Conservation (phyloP, 2,329 filamentous ascomycete genomes). For the Anthostomella pinea region DNA sequence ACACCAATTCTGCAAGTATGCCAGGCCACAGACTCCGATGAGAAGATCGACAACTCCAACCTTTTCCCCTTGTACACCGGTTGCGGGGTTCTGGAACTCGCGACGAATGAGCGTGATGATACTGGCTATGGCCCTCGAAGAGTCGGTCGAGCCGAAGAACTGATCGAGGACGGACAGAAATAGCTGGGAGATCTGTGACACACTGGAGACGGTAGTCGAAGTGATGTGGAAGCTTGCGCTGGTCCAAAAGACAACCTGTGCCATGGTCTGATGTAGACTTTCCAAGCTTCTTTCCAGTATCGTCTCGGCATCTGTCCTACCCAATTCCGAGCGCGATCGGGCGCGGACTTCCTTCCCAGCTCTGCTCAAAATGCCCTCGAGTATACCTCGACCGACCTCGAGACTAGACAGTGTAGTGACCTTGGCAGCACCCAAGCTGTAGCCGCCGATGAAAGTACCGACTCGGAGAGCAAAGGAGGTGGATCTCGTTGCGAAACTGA, state of each 20-base stretch:
- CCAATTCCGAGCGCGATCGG: conserved; percentile 45
- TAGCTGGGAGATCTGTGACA: conserved; percentile 56
- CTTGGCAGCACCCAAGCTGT: conserved; percentile 51
- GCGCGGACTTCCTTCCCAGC: conserved; percentile 50
- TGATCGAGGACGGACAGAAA: conserved; percentile 59
- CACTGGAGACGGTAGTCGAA: conserved; percentile 50
- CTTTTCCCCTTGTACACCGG: conserved; percentile 55
- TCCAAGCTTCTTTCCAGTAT: conserved; percentile 56
- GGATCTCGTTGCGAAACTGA: conserved; percentile 60
- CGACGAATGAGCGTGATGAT: conserved; percentile 62
- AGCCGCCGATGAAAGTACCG: conserved; percentile 50
- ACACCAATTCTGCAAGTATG: conserved; percentile 59
- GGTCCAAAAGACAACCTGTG: conserved; percentile 59
- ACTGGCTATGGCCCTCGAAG: conserved; percentile 63
- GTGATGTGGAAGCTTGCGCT: conserved; percentile 59
- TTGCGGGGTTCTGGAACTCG: conserved; percentile 63
- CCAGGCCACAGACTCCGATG: conserved; percentile 57
- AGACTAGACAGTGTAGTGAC: conserved; percentile 56
- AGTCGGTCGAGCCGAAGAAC: conserved; percentile 67
- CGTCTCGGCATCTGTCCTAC: conserved; percentile 52
- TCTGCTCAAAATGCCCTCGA: conserved; percentile 52
- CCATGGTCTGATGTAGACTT: conserved; percentile 55
- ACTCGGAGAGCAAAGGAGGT: conserved; percentile 56
- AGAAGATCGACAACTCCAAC: conserved; percentile 61
- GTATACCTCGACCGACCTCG: conserved; percentile 52